A percentile compares a stretch with the other conserved stretches of the same genome.
phyloP scores from a whole-genome alignment of 2,329 filamentous ascomycete genomes.

The Stromatinia cepivora region DNA sequence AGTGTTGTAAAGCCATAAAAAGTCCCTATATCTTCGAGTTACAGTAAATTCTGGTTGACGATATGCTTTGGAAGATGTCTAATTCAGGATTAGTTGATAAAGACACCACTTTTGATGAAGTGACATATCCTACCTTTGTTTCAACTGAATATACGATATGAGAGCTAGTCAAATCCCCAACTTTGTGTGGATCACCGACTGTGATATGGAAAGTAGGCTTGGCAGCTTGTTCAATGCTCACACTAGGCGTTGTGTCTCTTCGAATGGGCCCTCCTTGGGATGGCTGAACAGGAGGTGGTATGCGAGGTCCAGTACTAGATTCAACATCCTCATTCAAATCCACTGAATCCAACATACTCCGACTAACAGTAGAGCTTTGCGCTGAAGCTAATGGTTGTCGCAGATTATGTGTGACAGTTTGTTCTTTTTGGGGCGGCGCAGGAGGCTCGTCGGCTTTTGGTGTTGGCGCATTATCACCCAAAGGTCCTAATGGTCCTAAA shows the following conservation, averaged over 20 bases:
- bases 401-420: conserved; percentile 59
- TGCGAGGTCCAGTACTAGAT: conserved; percentile 54
- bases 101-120: neutral
- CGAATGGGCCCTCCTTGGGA: conserved; percentile 54
- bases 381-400: conserved; percentile 46
- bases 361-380: conserved; percentile 47
- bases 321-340: conserved; percentile 68
- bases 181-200: conserved; percentile 96
- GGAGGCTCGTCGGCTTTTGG: conserved; percentile 58
- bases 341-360: conserved; percentile 62
- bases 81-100: conserved; percentile 28
- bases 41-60: conserved; percentile 90
- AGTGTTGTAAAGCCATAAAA: conserved; percentile 95
- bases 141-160: conserved; percentile 97
- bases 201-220: conserved; percentile 89
- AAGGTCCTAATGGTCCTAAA: conserved; percentile 72
- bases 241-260: conserved; percentile 67
- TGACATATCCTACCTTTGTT: conserved; percentile 67
- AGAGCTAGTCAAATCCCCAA: conserved; percentile 92
- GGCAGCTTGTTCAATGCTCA: conserved; percentile 88
- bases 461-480: conserved; percentile 50
- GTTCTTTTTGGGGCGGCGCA: conserved; percentile 68
- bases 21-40: conserved; percentile 91
- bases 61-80: conserved; percentile 97
- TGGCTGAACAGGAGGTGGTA: conserved; percentile 64